Base-by-base conservation (phyloP, 75 land plant species). In the Pseudotsuga menziesii region DNA sequence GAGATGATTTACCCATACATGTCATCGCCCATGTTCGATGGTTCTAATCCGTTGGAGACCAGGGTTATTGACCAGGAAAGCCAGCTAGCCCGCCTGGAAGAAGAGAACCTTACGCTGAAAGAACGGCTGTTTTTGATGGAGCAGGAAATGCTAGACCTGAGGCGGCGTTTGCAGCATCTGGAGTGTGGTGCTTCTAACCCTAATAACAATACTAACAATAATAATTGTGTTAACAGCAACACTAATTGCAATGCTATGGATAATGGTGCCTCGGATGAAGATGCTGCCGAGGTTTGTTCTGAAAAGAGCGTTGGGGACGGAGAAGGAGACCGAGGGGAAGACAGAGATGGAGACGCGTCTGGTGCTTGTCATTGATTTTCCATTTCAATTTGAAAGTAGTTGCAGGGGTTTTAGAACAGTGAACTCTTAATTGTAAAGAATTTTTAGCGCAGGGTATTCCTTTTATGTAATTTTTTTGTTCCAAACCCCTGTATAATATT, bases 101-200 rank as follows among this genome's bases (percentile, higher is more conserved):
- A 94, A 72, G 99, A 97, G 83, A 94, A 97, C 57, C 75, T 97
- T 76, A 89, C 91, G 20, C 73, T 97, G 62, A 97, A 94, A 79
- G 99, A 97, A 82, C 82, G 95, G 35, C 71, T 94, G 61, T 96
- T 89, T 77, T 71, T 94, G 88, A 87, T 92, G 93, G 93, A 92
- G 84, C 89, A 83, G 81, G 97, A 96, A 79, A 48, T 90, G 72
- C 85, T 59, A 13, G 98, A 96, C 12, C 41, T 96, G 78, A 79
- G 91, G 80, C 83, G 88, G 83, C 82, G 92, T 78, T 35, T 96
- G 78, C 73, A 63, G 74, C 26, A 56, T 36, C 66, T 85, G 59
- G 90, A 88, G 73, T 58, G 71, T 11, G 61, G 61, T 60, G 61
- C n/a, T 60, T 0, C 8, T 4, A 60, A 60, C 23, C 20, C 61